Evolutionary conservation across 2,329 filamentous ascomycete species (phyloP).

Genomic region (Fusarium protoensiforme): DNA sequence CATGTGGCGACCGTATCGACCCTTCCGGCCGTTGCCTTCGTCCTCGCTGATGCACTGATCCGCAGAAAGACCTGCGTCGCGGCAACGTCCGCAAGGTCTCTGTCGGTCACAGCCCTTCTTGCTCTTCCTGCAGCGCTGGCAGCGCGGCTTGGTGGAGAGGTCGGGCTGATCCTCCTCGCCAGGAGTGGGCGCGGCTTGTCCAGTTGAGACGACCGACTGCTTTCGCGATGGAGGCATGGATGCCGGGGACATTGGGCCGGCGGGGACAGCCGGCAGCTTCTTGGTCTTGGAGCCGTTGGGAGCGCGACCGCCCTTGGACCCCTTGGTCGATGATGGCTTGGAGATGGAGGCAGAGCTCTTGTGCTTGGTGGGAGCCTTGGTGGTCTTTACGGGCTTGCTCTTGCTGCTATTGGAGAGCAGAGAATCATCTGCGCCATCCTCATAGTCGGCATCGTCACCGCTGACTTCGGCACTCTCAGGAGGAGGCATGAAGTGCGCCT

Average conservation of each 20-base stretch:
- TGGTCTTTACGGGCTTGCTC: conserved; percentile 53
- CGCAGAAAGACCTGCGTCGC: conserved; percentile 91
- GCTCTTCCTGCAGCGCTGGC: conserved; percentile 98
- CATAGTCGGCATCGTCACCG: conserved; percentile 49
- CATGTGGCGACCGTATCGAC: conserved; percentile 83
- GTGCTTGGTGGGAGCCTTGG: conserved; percentile 53
- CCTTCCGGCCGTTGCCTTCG: conserved; percentile 96
- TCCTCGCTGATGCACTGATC: conserved; percentile 98
- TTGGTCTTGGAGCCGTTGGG: conserved; percentile 59
- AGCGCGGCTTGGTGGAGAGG: conserved; percentile 93
- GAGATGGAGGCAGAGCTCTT: conserved; percentile 49
- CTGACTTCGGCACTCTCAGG: conserved; percentile 58
- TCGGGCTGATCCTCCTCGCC: conserved; percentile 92
- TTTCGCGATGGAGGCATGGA: conserved; percentile 82
- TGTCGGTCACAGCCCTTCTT: conserved; percentile 99
- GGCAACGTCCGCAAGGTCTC: conserved; percentile 93
- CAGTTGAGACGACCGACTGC: conserved; percentile 74
- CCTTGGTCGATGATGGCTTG: conserved; percentile 53
- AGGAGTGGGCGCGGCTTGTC: conserved; percentile 59
- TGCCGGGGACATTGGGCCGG: conserved; percentile 68
- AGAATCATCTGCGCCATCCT: conserved; percentile 48
- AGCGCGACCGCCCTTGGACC: conserved; percentile 56
- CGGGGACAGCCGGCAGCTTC: conserved; percentile 55
- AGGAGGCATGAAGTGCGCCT: conserved; percentile 63
- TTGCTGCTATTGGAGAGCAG: conserved; percentile 53